phyloP scores from a whole-genome alignment of 139 green algal species.

The Tetraselmis chui region DNA sequence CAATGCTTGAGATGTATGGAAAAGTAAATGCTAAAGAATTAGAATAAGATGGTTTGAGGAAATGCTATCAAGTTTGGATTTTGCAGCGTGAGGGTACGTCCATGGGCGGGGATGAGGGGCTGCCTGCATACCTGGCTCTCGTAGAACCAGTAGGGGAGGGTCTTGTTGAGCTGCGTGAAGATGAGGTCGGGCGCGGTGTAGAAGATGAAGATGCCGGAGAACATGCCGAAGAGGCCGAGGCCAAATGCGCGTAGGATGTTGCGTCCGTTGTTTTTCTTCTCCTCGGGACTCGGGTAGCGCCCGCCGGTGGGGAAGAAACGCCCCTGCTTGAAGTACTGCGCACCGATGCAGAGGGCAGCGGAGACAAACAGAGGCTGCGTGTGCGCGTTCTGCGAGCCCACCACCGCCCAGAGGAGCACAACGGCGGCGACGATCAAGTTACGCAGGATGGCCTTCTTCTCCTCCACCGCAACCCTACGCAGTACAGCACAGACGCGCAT shows the following conservation, averaged over 20 bases:
- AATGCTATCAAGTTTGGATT: background rate
- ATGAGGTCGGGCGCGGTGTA: constrained; percentile 41
- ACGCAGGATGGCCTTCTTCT: background rate
- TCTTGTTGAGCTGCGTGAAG: constrained; percentile 15
- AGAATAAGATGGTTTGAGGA: background rate
- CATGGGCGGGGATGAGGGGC: no score
- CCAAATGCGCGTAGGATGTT: constrained; percentile 43
- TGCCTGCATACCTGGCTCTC: constrained; percentile 28
- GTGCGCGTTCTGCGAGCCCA: constrained; percentile 7
- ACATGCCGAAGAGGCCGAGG: constrained; percentile 48
- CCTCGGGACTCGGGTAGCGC: background rate
- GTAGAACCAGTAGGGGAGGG: constrained; percentile 52
- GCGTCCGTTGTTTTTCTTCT: constrained; percentile 24
- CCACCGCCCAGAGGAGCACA: background rate
- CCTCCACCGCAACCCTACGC: background rate
- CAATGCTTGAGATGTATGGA: background rate
- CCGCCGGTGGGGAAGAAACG: background rate
- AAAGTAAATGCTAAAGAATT: background rate
- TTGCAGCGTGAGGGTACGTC: background rate
- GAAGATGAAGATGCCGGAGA: constrained; percentile 33
- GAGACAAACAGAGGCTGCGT: background rate
- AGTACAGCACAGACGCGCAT: no score
- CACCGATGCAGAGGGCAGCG: background rate
- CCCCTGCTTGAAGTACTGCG: background rate
- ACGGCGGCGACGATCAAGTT: background rate